Evolutionary conservation across 441 rosid species (phyloP), one percentile per base, ranked within the genome.

Genomic region (Arabidopsis lyrata): DNA sequence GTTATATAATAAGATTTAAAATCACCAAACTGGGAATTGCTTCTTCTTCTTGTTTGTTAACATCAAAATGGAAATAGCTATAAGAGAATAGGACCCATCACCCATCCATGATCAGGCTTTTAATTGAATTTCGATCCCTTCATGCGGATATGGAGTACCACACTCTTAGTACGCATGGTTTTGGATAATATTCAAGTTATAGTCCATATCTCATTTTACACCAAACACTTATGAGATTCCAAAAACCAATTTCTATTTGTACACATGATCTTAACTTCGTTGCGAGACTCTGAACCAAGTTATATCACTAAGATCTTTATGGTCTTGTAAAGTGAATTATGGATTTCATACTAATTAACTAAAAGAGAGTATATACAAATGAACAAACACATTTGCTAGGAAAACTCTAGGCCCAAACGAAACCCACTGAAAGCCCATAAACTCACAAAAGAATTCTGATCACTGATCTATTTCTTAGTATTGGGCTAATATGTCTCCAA

Each of bases 111-210:
- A 59, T 18, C 32, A 60, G 18, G 47, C 64, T 18, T 60, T 22
- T 6, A 39, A 6, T 60, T 7, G 7, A 12, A 7, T 39, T 5
- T 39, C 2, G 47, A 18, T 45, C 65, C 49, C 24, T 63, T 47
- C 68, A 15, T 63, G 31, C 34, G 10, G 13, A 45, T 29, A 24
- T 47, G 42, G 55, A 31, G 31, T 31, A 16, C 56, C 68, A 63
- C 42, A 47, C 29, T 45, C 68, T 31, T 63, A 10, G 15, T n/a
- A n/a, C n/a, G n/a, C 68, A 63, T 47, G 55, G 55, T 47, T 47
- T 31, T 11, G 42, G 69, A n/a, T 63, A n/a, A 62, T 15, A 10
- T 29, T 29, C 24, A 24, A 41, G 20, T 24, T 24, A 61, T 24
- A 44, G 9, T 29, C 32, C 68, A 63, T 63, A 10, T 15, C 42